Conservation (phyloP, 441 rosid species). For the Croton laevigatus region DNA sequence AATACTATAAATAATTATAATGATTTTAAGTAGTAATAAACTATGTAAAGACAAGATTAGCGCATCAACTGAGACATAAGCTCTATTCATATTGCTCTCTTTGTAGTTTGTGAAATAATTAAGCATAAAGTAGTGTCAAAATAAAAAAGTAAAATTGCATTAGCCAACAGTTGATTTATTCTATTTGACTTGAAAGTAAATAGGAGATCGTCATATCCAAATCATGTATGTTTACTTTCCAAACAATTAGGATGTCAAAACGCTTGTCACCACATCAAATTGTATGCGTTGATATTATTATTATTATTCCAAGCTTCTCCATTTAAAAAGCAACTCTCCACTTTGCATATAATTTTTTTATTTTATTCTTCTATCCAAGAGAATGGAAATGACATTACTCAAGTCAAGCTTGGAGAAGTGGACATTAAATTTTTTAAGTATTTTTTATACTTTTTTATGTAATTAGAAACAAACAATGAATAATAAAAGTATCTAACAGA, state of each 20-base stretch:
- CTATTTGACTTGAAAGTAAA: conserved; percentile 11
- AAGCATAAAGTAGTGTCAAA: background rate
- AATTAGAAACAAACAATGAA: no score
- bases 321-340: conserved; percentile 17
- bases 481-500: no score
- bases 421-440: no score
- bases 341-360: no score
- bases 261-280: background rate
- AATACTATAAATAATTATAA: no score
- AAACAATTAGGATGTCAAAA: conserved; percentile 1
- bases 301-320: conserved; percentile 38
- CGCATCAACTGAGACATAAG: no score
- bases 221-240: background rate
- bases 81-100: no score
- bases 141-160: conserved; percentile 1
- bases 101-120: background rate
- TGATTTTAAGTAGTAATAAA: no score
- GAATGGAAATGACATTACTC: background rate
- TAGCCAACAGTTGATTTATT: background rate
- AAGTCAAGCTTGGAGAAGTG: background rate
- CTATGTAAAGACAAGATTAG: no score
- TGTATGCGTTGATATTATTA: no score
- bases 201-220: background rate
- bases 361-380: no score
- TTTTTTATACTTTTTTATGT: no score